phyloP scores from a whole-genome alignment of 768 basidiomycete species.

The Phlegmacium glaucopus region DNA sequence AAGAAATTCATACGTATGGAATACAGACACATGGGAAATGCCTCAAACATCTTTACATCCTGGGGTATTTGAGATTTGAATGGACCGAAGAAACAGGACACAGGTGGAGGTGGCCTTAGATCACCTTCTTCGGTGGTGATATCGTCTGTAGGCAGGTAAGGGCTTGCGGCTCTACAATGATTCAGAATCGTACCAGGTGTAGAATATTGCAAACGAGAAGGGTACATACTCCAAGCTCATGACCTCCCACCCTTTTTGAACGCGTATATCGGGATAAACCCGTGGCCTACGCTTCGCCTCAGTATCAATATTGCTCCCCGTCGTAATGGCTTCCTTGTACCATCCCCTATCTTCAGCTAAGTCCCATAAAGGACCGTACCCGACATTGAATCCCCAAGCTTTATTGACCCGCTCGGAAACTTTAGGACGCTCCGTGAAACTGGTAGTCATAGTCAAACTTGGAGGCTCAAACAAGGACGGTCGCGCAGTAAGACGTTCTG shows the following conservation, averaged over 20 bases:
- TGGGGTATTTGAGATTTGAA: conserved; percentile 47
- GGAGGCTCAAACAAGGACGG: conserved; percentile 50
- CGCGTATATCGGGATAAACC: conserved; percentile 46
- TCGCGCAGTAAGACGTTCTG: conserved; percentile 53
- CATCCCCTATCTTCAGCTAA: conserved; percentile 73
- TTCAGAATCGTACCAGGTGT: conserved; percentile 1
- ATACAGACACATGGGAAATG: conserved; percentile 53
- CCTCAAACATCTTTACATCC: conserved; percentile 52
- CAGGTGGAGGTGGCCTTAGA: conserved; percentile 47
- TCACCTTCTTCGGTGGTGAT: conserved; percentile 48
- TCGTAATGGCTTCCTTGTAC: conserved; percentile 58
- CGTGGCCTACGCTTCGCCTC: conserved; percentile 57
- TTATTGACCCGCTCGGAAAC: conserved; percentile 60
- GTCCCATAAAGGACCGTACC: conserved; percentile 77
- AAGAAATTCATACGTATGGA: neutral
- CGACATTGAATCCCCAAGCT: conserved; percentile 72
- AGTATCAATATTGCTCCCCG: conserved; percentile 29
- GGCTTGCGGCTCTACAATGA: conserved; percentile 45
- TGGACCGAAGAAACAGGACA: conserved; percentile 68
- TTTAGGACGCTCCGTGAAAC: conserved; percentile 45
- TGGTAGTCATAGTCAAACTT: conserved; percentile 46
- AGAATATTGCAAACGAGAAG: conserved; percentile 7
- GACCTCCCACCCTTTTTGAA: conserved; percentile 43
- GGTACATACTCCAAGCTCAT: conserved; percentile 46
- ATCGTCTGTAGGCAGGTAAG: conserved; percentile 59